phyloP scores from a whole-genome alignment of 768 basidiomycete species.

The Kondoa malvinella region DNA sequence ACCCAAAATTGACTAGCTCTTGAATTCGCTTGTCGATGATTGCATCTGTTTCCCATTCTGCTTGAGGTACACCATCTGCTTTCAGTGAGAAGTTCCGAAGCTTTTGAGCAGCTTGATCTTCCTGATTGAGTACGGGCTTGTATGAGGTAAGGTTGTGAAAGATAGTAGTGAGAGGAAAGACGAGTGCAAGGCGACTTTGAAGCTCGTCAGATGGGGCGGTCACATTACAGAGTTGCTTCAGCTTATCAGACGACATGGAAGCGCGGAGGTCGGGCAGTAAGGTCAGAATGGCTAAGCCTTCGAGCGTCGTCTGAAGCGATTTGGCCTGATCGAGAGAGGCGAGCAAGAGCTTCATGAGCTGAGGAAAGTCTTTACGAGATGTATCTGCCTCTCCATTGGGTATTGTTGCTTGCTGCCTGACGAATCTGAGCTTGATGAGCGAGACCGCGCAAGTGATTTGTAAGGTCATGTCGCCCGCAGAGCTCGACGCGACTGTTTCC shows the following conservation, averaged over 20 bases:
- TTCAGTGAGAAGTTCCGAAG: slow-evolving; percentile 52
- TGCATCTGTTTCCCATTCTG: slow-evolving; percentile 32
- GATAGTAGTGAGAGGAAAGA: slow-evolving; percentile 46
- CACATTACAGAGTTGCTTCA: slow-evolving; percentile 41
- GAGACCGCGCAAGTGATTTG: slow-evolving; percentile 45
- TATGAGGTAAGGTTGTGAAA: slow-evolving; percentile 54
- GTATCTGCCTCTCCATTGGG: not conserved
- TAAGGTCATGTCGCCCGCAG: slow-evolving; percentile 31
- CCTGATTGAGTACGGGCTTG: not conserved
- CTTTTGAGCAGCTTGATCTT: slow-evolving; percentile 45
- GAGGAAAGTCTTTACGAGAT: not conserved
- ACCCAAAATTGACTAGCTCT: not conserved
- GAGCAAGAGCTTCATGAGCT: not conserved
- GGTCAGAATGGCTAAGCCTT: slow-evolving; percentile 72
- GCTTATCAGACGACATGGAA: slow-evolving; percentile 38
- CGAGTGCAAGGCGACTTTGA: slow-evolving; percentile 24
- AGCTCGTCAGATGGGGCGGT: slow-evolving; percentile 12
- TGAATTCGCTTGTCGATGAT: not conserved
- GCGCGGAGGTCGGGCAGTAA: slow-evolving; percentile 46
- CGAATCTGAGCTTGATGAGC: slow-evolving; percentile 36
- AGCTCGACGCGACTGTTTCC: slow-evolving; percentile 38
- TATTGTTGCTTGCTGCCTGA: not conserved
- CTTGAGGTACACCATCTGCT: slow-evolving; percentile 40
- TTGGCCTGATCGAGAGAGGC: slow-evolving; percentile 32
- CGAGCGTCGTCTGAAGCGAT: slow-evolving; percentile 49